Evolutionary conservation across 2,329 filamentous ascomycete species (phyloP), one percentile per base, ranked within the genome.

Genomic region (Trichoderma harzianum): DNA sequence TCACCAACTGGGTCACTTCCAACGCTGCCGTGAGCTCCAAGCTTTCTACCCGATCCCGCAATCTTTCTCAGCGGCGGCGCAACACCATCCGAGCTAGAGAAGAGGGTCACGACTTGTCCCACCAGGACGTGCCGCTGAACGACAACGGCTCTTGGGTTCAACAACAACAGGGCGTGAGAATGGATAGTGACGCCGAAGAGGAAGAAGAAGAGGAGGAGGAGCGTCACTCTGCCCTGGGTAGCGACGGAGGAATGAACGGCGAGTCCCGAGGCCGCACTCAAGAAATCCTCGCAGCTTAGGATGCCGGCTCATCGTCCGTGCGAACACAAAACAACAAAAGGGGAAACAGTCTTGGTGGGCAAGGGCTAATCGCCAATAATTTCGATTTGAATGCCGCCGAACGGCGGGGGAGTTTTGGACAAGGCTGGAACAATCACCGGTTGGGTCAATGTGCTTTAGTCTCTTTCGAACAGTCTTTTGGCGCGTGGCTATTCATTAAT

Each of bases 1-100:
- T 99, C 73, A 98, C 94, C 81, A 98, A 97, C 86, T 99, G 96
- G 96, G 94, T 98, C 51, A 89, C 90, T 72, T 91, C 94, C 78
- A 96, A 97, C 79, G 95, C 96, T 7, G 91, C 93, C 60, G 94
- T 99, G 76, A 92, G 88, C 71, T 91, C 95, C 75, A 95, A 93
- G 81, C 90, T 99, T 63, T 97, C 94, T 5, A 92, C 91, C 21
- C 93, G 96, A 72, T 90, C 95, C 53, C 93, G 95, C 76, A 97
- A 92, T 18, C 88, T 98, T 43, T 97, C 93, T 60, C 93, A 94
- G 82, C 92, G 95, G 76, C 92, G 94, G 75, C 90, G 91, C 72
- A 91, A 91, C 80, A 91, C 92, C 80, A 89, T 92, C 78, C 86
- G 85, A 75, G 88, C 87, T 73, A 87, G 89, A 74, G 88, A 89